phyloP scores from a whole-genome alignment of 306 rosid species.

The Argentina anserina region DNA sequence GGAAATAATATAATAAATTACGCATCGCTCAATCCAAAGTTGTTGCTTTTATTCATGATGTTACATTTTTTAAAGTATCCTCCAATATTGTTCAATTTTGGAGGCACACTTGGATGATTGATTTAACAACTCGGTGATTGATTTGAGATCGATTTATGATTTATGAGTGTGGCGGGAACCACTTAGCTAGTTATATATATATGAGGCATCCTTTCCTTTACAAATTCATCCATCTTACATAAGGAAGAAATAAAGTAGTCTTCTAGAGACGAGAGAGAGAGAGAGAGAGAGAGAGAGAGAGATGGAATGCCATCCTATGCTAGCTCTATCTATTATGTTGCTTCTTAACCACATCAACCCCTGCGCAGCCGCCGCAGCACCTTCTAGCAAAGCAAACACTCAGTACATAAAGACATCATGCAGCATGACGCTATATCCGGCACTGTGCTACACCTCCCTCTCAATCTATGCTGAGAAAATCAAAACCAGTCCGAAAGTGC shows the following conservation, averaged over 20 bases:
- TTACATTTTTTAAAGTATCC: not conserved
- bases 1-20: not conserved
- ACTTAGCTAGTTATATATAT: not conserved
- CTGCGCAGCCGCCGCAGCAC: constrained; percentile 1
- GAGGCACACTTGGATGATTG: not conserved
- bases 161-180: not conserved
- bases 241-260: not conserved
- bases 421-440: constrained; percentile 29
- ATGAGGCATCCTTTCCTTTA: not conserved
- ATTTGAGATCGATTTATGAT: not conserved
- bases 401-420: constrained; percentile 37
- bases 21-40: not conserved
- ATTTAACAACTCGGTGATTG: not conserved
- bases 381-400: constrained; percentile 3
- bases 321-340: constrained; percentile 17
- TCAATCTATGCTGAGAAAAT: constrained; percentile 33
- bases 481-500: constrained; percentile 31
- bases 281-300: too few relatives aligned
- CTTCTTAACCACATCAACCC: not conserved
- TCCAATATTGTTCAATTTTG: not conserved
- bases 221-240: not conserved
- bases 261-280: not conserved
- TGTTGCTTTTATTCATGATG: not conserved
- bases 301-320: constrained; percentile 14
- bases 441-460: constrained; percentile 36